These are phyloP conservation scores for Agaricales sp. DNA, from an alignment of 1,284 basidiomycete genomes.

Conservation along the genomic window DNA sequence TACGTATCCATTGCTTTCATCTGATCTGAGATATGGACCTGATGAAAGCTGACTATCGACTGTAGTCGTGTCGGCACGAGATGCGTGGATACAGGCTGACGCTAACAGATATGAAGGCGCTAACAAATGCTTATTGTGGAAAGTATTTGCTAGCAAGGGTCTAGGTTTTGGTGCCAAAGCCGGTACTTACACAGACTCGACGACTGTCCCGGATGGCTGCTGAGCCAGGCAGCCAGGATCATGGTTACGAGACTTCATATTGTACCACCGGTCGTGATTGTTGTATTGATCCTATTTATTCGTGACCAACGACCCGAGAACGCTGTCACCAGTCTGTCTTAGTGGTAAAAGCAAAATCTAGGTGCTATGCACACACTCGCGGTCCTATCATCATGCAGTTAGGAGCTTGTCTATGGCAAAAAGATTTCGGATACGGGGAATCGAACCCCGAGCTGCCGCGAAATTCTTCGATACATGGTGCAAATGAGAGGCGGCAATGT, in stretches of 20 bases:
- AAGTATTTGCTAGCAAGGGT: conserved; percentile 25
- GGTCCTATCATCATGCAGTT: too few relatives aligned
- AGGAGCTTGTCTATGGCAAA: too few relatives aligned
- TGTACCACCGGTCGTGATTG: too few relatives aligned
- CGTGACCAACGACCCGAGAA: too few relatives aligned
- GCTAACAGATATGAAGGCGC: conserved; percentile 23
- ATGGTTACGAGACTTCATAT: too few relatives aligned
- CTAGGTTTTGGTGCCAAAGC: conserved; percentile 19
- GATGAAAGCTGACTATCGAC: not conserved
- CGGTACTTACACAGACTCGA: conserved; percentile 12
- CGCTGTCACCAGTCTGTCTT: too few relatives aligned
- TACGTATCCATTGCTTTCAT: conserved; percentile 10
- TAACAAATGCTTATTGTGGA: conserved; percentile 24
- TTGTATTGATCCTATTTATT: too few relatives aligned
- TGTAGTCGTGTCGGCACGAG: conserved; percentile 13
- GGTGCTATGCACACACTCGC: too few relatives aligned
- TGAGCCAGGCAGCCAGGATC: too few relatives aligned
- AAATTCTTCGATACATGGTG: not conserved
- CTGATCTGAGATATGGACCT: conserved; percentile 2
- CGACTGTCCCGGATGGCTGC: conserved; percentile 9
- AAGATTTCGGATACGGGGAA: conserved; percentile 46
- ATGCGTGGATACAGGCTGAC: conserved; percentile 25
- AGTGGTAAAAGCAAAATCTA: too few relatives aligned
- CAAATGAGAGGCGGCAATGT: conserved; percentile 24
- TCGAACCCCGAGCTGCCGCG: conserved; percentile 50